Conservation (phyloP, 2,329 filamentous ascomycete genomes). For the Colletotrichum theobromicola region DNA sequence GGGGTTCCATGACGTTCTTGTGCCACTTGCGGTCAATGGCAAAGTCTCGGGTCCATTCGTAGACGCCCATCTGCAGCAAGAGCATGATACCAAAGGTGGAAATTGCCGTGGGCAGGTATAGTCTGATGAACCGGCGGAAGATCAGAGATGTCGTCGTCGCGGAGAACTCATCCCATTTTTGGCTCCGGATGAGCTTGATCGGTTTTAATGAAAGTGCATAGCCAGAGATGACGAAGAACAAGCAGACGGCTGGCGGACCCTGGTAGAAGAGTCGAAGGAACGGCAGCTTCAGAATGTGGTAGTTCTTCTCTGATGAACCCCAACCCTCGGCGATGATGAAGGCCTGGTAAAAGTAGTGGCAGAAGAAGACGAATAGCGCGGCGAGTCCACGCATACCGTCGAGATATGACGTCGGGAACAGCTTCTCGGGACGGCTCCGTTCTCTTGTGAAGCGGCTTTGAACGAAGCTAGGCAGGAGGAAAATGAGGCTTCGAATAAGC, state of each 20-base stretch:
- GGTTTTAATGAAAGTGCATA: slow-evolving; percentile 63
- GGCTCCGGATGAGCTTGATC: slow-evolving; percentile 48
- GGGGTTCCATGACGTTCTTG: slow-evolving; percentile 54
- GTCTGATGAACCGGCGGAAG: slow-evolving; percentile 56
- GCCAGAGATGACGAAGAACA: slow-evolving; percentile 68
- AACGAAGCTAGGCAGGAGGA: slow-evolving; percentile 59
- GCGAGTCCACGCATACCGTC: slow-evolving; percentile 64
- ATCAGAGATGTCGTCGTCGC: slow-evolving; percentile 53
- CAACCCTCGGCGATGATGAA: slow-evolving; percentile 58
- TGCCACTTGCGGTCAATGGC: slow-evolving; percentile 46
- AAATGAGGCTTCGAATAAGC: slow-evolving; percentile 44
- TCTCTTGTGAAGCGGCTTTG: slow-evolving; percentile 48
- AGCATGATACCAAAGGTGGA: slow-evolving; percentile 54
- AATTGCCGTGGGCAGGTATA: slow-evolving; percentile 56
- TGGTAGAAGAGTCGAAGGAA: slow-evolving; percentile 59
- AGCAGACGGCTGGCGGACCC: slow-evolving; percentile 61
- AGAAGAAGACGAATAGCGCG: slow-evolving; percentile 61
- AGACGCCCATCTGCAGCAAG: slow-evolving; percentile 50
- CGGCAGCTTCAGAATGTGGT: slow-evolving; percentile 55
- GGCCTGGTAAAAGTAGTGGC: slow-evolving; percentile 59
- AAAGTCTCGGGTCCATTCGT: slow-evolving; percentile 54
- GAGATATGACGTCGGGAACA: slow-evolving; percentile 61
- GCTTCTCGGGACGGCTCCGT: slow-evolving; percentile 42
- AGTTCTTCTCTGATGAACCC: slow-evolving; percentile 49
- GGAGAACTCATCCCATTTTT: slow-evolving; percentile 44